Conservation (phyloP, 768 basidiomycete genomes). For the Rhodotorula paludigena region DNA sequence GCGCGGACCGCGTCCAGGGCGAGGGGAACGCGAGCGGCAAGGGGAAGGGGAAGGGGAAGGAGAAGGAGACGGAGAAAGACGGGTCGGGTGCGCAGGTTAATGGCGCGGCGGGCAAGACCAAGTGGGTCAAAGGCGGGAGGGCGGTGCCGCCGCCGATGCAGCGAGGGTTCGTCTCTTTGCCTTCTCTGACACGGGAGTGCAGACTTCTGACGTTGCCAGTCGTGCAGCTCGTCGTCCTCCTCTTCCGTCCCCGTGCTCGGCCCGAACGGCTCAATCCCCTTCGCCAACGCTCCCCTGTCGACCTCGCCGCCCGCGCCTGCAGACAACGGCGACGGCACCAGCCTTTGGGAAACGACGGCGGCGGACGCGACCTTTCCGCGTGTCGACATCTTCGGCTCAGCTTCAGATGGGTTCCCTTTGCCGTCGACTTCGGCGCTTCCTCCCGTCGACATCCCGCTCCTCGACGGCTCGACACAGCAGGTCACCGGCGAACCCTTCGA, state of each 20-base stretch:
- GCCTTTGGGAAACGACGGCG: too few species aligned
- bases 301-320: too few species aligned
- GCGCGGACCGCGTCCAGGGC: background rate
- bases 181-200: rapidly evolving
- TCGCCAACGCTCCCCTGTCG: too few species aligned
- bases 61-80: background rate
- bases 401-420: too few species aligned
- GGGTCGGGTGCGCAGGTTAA: background rate
- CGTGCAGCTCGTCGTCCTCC: background rate
- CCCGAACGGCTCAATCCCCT: too few species aligned
- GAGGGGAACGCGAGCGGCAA: too few species aligned
- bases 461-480: too few species aligned
- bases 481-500: background rate
- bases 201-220: background rate
- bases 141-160: constrained; percentile 3
- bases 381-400: background rate
- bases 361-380: background rate
- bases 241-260: too few species aligned
- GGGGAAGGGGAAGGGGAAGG: background rate
- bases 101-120: constrained; percentile 1
- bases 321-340: too few species aligned
- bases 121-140: constrained; percentile 19
- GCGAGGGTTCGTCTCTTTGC: background rate
- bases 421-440: too few species aligned
- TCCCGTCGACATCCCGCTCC: too few species aligned